phyloP scores from a whole-genome alignment of 768 basidiomycete genomes.

The Gloeostereum incarnatum region DNA sequence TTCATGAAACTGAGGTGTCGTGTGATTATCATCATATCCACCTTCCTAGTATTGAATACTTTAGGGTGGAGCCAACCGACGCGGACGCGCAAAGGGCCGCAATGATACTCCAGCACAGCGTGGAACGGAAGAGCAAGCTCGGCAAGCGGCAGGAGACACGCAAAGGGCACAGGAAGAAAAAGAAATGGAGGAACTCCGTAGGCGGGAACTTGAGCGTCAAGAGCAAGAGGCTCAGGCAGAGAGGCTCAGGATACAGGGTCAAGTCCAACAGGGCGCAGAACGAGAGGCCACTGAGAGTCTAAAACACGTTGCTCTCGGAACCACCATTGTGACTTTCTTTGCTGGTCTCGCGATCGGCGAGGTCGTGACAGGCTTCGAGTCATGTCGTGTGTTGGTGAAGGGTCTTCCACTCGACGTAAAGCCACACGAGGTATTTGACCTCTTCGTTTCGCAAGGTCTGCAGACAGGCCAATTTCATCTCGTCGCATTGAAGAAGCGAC shows the following conservation, averaged over 20 bases:
- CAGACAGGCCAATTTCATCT: slow-evolving; percentile 22
- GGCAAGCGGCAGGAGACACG: no score
- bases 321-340: slow-evolving; percentile 41
- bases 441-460: slow-evolving; percentile 37
- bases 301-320: no score
- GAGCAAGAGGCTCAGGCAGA: no score
- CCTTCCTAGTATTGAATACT: background rate
- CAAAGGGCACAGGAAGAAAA: no score
- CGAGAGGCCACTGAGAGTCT: no score
- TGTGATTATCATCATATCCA: background rate
- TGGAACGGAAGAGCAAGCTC: no score
- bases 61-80: background rate
- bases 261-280: no score
- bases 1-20: slow-evolving; percentile 23
- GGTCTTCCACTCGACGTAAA: slow-evolving; percentile 33
- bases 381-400: slow-evolving; percentile 34
- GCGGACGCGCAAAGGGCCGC: background rate
- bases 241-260: background rate
- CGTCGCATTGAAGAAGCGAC: slow-evolving; percentile 17
- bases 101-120: background rate
- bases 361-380: slow-evolving; percentile 42
- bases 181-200: no score
- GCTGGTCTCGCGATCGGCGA: slow-evolving; percentile 38
- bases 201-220: no score
- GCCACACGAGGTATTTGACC: slow-evolving; percentile 26